Base-by-base conservation (phyloP, 2,329 filamentous ascomycete species). In the Thelonectria discophora region DNA sequence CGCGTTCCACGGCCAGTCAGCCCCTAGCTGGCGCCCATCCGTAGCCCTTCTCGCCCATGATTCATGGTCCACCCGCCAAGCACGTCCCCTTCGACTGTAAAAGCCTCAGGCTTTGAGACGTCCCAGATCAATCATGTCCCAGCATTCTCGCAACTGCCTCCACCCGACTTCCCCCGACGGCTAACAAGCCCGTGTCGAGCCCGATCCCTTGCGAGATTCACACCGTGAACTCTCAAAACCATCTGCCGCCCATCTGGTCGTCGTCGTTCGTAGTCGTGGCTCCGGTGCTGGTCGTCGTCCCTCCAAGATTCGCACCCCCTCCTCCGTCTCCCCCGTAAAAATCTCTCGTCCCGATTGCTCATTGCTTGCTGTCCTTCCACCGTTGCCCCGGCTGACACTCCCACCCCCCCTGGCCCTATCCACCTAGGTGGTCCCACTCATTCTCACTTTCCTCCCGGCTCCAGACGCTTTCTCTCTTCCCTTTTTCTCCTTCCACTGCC, bases 401-500 rank as follows among this genome's bases (percentile, higher is more conserved):
- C 68, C 69, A 65, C 72, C 75, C 74, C n/a, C 27, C 73, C 67
- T 68, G 65, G 63, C 60, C 60, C 67, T 65, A 71, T 67, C 64
- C 72, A 68, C 68, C 67, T 65, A 67, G 66, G 75, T 78, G 76
- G 75, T 72, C 65, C 74, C 73, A 73, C 72, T 73, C 72, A 73
- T 75, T 70, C 72, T 73, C 71, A 68, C 72, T 74, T 71, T 71
- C 70, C 68, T 74, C 72, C 73, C 70, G 74, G 75, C 72, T 73
- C 71, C 74, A 72, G 69, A 64, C 67, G 75, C 73, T 75, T 69
- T 76, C 74, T 75, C 73, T 78, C 75, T 77, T 76, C 76, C 75
- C 75, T 78, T 76, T 75, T 76, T 75, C 76, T 75, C 77, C 73
- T 74, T 74, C 73, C 69, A 72, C 65, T 75, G 68, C 73, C 71